Conservation (phyloP, 2,329 filamentous ascomycete genomes). For the Scedosporium dehoogii region DNA sequence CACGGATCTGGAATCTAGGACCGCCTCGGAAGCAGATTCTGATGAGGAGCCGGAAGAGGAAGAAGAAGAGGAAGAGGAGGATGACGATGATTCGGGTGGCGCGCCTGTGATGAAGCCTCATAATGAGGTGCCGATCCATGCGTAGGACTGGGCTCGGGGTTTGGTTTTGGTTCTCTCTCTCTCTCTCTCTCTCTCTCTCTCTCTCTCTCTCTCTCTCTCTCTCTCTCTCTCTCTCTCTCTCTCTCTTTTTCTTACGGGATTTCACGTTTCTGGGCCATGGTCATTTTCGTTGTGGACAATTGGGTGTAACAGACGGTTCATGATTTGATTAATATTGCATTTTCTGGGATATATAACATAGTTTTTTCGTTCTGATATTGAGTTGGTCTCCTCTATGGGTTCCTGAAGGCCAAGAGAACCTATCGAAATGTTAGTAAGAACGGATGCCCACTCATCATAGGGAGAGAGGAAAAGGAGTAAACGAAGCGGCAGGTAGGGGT, state of each 20-base stretch:
- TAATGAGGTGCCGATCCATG: background rate
- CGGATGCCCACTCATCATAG: background rate
- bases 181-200: too few species aligned
- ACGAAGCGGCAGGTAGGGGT: background rate
- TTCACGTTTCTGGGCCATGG: background rate
- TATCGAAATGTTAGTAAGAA: background rate
- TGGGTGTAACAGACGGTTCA: background rate
- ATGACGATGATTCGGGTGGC: slow-evolving; percentile 8
- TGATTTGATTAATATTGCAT: background rate
- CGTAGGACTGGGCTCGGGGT: background rate
- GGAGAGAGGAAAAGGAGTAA: background rate
- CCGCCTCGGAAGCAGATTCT: background rate
- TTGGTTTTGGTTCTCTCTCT: too few species aligned
- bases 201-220: too few species aligned
- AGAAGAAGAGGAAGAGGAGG: slow-evolving; percentile 8
- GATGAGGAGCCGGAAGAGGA: slow-evolving; percentile 8
- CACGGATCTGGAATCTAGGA: background rate
- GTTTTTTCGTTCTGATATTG: background rate
- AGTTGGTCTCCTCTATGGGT: slow-evolving; percentile 8
- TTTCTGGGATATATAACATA: background rate
- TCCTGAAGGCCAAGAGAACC: slow-evolving; percentile 4
- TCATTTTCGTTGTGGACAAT: background rate
- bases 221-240: too few species aligned
- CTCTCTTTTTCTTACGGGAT: background rate
- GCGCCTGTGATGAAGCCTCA: background rate